Evolutionary conservation across 2,329 filamentous ascomycete species (phyloP).

Genomic region (Arthrobotrys conoides): DNA sequence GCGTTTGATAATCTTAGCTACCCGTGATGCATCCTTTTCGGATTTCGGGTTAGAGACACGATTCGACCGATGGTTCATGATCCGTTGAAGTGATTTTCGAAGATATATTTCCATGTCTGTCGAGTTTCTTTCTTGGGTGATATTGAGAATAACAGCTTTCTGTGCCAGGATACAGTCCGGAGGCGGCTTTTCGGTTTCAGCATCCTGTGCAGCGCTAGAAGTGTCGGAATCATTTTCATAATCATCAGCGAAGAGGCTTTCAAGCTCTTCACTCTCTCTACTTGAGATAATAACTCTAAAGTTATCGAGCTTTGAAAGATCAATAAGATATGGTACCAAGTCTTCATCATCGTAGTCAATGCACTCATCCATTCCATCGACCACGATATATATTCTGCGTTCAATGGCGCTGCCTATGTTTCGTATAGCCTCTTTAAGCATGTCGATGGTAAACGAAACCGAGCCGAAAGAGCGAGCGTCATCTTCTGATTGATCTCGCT

Average conservation of each 20-base stretch:
- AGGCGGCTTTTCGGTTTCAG: not conserved
- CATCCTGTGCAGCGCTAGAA: not conserved
- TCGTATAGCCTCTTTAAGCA: constrained; percentile 47
- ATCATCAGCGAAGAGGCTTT: constrained; percentile 21
- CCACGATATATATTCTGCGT: constrained; percentile 39
- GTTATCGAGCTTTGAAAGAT: constrained; percentile 10
- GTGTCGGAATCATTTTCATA: not conserved
- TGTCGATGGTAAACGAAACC: constrained; percentile 23
- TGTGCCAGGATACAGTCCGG: constrained; percentile 28
- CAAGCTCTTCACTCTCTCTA: constrained; percentile 41
- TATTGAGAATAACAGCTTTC: constrained; percentile 47
- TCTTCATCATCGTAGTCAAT: constrained; percentile 40
- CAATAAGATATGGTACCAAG: constrained; percentile 33
- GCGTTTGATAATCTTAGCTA: constrained; percentile 42
- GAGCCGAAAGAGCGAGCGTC: not conserved
- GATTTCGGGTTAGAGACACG: not conserved
- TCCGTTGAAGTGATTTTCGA: constrained; percentile 38
- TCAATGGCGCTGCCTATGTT: constrained; percentile 27
- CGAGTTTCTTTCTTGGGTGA: constrained; percentile 47
- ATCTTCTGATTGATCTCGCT: constrained; percentile 1
- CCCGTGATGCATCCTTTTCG: constrained; percentile 31
- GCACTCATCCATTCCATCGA: constrained; percentile 56
- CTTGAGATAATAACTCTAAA: constrained; percentile 55
- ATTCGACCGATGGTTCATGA: constrained; percentile 39
- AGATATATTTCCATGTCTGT: constrained; percentile 52